Conservation (phyloP, 2,329 filamentous ascomycete species). For the Fusarium liriodendri region DNA sequence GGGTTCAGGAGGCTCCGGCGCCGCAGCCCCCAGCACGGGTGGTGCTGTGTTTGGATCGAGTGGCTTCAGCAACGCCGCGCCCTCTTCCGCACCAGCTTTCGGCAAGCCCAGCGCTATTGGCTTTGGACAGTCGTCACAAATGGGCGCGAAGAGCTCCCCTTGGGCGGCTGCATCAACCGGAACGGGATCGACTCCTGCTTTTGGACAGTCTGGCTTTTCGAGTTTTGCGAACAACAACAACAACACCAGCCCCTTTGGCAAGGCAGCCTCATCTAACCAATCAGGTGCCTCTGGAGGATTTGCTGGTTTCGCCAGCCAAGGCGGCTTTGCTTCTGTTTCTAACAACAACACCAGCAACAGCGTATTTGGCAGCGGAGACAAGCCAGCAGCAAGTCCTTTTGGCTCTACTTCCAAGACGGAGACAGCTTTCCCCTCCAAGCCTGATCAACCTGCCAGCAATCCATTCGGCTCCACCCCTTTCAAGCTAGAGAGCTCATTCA, state of each 20-base stretch:
- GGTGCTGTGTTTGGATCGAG: constrained; percentile 58
- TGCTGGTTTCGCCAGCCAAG: constrained; percentile 64
- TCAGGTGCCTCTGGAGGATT: constrained; percentile 59
- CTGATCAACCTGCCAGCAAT: constrained; percentile 46
- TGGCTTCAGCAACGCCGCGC: constrained; percentile 54
- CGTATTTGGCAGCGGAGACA: constrained; percentile 52
- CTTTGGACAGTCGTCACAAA: constrained; percentile 64
- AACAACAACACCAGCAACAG: constrained; percentile 50
- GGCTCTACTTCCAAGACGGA: constrained; percentile 39
- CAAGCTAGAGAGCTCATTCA: constrained; percentile 76
- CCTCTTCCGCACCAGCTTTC: constrained; percentile 58
- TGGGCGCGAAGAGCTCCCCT: constrained; percentile 63
- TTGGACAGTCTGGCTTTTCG: constrained; percentile 66
- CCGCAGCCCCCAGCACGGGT: constrained; percentile 46
- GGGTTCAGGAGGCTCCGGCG: constrained; percentile 51
- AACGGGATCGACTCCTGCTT: constrained; percentile 54
- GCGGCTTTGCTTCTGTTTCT: constrained; percentile 65
- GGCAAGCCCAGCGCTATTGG: constrained; percentile 60
- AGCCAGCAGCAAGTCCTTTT: constrained; percentile 49
- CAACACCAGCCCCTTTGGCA: constrained; percentile 53
- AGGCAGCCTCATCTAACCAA: constrained; percentile 40
- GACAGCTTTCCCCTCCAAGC: constrained; percentile 43
- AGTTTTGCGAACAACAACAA: constrained; percentile 51
- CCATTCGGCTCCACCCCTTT: constrained; percentile 68
- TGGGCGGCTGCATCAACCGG: constrained; percentile 56